Conservation (phyloP, 176 grass and related monocot genomes). For the Avena eriantha region DNA sequence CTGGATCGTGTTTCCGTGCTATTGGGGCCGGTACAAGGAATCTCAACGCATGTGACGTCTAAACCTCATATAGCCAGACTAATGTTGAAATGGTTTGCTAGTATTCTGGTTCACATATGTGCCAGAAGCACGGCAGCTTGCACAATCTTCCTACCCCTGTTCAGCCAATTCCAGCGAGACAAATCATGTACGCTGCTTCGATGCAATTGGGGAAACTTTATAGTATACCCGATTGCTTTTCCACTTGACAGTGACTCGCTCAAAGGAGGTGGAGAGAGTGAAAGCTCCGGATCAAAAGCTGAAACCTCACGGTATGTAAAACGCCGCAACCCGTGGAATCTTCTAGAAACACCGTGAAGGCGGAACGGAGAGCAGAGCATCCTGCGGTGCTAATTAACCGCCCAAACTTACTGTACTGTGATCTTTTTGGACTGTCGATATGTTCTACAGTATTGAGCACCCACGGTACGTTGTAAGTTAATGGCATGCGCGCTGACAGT, state of each 20-base stretch:
- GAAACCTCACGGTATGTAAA: not conserved
- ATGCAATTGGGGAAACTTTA: slow-evolving; percentile 27
- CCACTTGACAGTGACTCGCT: slow-evolving; percentile 23
- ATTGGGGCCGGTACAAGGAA: not conserved
- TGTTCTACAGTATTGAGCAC: not conserved
- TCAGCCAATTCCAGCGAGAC: slow-evolving; percentile 40
- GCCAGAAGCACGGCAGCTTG: not conserved
- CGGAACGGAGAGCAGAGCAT: slow-evolving; percentile 12
- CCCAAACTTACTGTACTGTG: not conserved
- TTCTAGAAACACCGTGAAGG: slow-evolving; percentile 44
- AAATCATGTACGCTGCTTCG: not conserved
- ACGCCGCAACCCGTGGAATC: not conserved
- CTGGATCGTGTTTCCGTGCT: no score
- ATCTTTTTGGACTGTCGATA: not conserved
- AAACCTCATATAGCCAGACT: not conserved
- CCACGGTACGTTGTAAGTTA: not conserved
- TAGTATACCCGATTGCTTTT: slow-evolving; percentile 1
- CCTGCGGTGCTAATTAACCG: slow-evolving; percentile 7
- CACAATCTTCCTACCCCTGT: not conserved
- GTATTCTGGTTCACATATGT: not conserved
- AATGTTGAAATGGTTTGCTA: not conserved
- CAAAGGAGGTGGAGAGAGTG: not conserved
- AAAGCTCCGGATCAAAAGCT: slow-evolving; percentile 7
- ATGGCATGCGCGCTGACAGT: not conserved
- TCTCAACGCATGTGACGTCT: not conserved